A percentile compares a stretch with the other conserved stretches of the same genome.
Evolutionary conservation across 148 eudicot species (phyloP).

Genomic region (Rhododendron ovatum): DNA sequence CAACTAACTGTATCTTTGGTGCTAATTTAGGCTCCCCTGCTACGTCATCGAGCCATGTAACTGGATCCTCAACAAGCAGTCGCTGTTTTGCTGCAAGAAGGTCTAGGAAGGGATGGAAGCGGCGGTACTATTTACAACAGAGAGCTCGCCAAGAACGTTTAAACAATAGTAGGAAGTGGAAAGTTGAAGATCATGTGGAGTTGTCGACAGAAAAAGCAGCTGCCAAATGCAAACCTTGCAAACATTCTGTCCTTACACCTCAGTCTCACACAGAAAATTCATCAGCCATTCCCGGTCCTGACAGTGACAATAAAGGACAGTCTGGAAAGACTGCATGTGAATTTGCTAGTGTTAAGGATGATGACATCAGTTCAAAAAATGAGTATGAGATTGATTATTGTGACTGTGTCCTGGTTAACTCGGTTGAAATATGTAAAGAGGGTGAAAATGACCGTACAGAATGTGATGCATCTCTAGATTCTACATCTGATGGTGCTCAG

Average conservation of each 20-base stretch:
- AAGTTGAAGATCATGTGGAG: constrained; percentile 36
- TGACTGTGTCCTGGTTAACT: constrained; percentile 23
- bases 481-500: constrained; percentile 26
- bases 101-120: constrained; percentile 66
- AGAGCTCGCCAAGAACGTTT: constrained; percentile 81
- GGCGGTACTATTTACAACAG: constrained; percentile 68
- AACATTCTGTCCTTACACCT: constrained; percentile 23
- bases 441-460: constrained; percentile 22
- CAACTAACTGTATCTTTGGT: neutral
- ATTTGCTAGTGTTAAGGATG: constrained; percentile 24
- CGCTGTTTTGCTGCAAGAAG: constrained; percentile 49
- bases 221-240: constrained; percentile 42
- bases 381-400: constrained; percentile 25
- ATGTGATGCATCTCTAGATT: constrained; percentile 25
- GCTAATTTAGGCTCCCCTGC: constrained; percentile 40
- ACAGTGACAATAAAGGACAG: constrained; percentile 23
- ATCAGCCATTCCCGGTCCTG: constrained; percentile 26
- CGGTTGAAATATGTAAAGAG: constrained; percentile 24
- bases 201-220: constrained; percentile 26
- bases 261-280: constrained; percentile 26
- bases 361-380: constrained; percentile 21
- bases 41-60: constrained; percentile 37
- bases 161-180: constrained; percentile 67
- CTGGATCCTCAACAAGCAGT: constrained; percentile 50
- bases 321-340: constrained; percentile 25